Base-by-base conservation (phyloP, 129 eudicot species). In the Helichrysum umbraculigerum region DNA sequence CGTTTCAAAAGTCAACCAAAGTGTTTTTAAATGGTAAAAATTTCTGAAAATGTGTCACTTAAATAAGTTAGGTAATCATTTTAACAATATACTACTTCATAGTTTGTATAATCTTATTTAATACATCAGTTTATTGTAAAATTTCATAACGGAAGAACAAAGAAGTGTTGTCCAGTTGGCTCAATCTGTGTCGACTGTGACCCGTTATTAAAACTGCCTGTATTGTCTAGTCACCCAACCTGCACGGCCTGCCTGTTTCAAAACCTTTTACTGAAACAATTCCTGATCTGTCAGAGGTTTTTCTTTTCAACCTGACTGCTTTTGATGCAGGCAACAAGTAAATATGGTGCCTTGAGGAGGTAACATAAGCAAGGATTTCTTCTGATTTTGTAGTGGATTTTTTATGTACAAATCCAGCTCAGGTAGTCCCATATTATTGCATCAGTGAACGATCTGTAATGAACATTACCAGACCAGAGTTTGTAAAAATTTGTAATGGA, bases 301-400 rank as follows among this genome's bases (percentile, higher is more conserved):
- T 22, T 57, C 7, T n/a, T 22, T 66, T 59, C 11, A 9, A 76
- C 35, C 35, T 33, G 35, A 33, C 35, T 33, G 6, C 35, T 33
- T 3, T 33, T 39, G 37, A 64, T 86, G 86, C 69, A 92, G 96
- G 91, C 85, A n/a, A 87, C 93, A 15, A 92, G 91, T 82, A 89
- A 92, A 63, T 92, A 92, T 75, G 98, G 96, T 52, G 87, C 93
- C 50, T 74, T 92, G 70, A 87, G 90, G 78, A 85, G 85, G 75
- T 89, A 78, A 10, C 66, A 42, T 65, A 60, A 59, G 17, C 41
- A 44, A 44, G 73, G 73, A 57, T 50, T 72, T 21, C 19, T 72
- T 21, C 19, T 79, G 19, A 34, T 28, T 79, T 63, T 9, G 67
- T 79, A 35, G 39, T 65, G 30, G 7, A 34, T 66, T 54, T 64